Conservation (phyloP, 2,329 filamentous ascomycete genomes). For the Alternaria metachromatica region DNA sequence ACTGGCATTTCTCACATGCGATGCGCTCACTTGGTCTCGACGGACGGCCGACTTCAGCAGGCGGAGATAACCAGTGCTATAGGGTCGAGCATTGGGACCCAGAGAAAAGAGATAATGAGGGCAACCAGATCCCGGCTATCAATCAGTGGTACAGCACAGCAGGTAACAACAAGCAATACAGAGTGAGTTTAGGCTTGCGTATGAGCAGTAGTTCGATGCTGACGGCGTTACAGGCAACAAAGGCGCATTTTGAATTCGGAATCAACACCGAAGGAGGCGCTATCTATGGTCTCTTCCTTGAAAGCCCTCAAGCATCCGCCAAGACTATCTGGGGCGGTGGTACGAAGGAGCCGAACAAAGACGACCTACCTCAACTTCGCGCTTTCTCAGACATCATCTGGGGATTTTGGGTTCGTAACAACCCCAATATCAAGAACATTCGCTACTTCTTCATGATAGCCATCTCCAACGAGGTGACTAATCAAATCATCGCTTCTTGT, state of each 20-base stretch:
- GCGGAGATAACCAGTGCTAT: constrained; percentile 22
- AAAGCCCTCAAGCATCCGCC: constrained; percentile 13
- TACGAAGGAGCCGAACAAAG: background rate
- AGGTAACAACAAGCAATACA: constrained; percentile 10
- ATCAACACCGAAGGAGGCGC: constrained; percentile 19
- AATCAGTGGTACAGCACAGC: constrained; percentile 26
- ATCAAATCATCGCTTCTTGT: constrained; percentile 20
- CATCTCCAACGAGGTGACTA: constrained; percentile 26
- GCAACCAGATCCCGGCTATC: constrained; percentile 9
- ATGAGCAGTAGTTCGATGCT: background rate
- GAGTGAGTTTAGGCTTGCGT: background rate
- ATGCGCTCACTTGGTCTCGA: constrained; percentile 16
- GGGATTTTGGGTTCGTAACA: constrained; percentile 24
- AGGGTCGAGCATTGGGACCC: constrained; percentile 24
- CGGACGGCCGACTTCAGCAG: constrained; percentile 8
- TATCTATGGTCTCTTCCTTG: constrained; percentile 20
- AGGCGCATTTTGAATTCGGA: constrained; percentile 24
- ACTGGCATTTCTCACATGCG: constrained; percentile 17
- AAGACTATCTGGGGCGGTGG: constrained; percentile 12
- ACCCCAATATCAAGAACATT: constrained; percentile 19
- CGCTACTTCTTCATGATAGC: constrained; percentile 26
- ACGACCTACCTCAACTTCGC: constrained; percentile 22
- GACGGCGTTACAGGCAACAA: constrained; percentile 14
- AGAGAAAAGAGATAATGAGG: constrained; percentile 4
- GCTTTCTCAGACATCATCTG: constrained; percentile 28